Conservation (phyloP, 371 early-diverging fungal species). For the Racocetra persica region DNA sequence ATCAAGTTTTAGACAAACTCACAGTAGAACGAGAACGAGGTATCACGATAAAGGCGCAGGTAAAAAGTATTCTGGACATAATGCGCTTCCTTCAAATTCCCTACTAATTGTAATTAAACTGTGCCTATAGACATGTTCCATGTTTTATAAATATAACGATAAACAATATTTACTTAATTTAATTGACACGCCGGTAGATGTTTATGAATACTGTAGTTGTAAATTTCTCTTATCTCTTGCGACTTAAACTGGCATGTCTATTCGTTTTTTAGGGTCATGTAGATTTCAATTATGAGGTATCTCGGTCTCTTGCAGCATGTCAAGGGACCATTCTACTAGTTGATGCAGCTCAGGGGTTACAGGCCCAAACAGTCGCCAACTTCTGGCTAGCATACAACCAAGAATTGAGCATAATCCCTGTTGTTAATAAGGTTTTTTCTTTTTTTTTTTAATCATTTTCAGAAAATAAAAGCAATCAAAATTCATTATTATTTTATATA, state of each 20-base stretch:
- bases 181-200: conserved; percentile 85
- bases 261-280: conserved; percentile 69
- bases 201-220: neutral
- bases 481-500: conserved; percentile 40
- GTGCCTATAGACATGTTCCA: conserved; percentile 77
- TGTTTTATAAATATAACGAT: conserved; percentile 82
- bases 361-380: conserved; percentile 96
- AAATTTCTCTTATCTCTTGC: neutral
- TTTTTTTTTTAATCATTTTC: neutral
- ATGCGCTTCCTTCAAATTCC: neutral
- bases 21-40: conserved; percentile 96
- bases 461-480: neutral
- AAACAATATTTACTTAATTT: conserved; percentile 83
- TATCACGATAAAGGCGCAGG: conserved; percentile 97
- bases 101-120: neutral
- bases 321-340: conserved; percentile 92
- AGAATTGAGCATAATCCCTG: conserved; percentile 87
- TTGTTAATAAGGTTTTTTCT: conserved; percentile 83
- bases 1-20: conserved; percentile 94
- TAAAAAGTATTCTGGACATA: conserved; percentile 46
- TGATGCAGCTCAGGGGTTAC: conserved; percentile 91
- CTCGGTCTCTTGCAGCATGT: conserved; percentile 88
- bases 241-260: neutral
- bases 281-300: conserved; percentile 92
- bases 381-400: conserved; percentile 93